Evolutionary conservation across 306 rosid species (phyloP).

Genomic region (Citrullus amarus): DNA sequence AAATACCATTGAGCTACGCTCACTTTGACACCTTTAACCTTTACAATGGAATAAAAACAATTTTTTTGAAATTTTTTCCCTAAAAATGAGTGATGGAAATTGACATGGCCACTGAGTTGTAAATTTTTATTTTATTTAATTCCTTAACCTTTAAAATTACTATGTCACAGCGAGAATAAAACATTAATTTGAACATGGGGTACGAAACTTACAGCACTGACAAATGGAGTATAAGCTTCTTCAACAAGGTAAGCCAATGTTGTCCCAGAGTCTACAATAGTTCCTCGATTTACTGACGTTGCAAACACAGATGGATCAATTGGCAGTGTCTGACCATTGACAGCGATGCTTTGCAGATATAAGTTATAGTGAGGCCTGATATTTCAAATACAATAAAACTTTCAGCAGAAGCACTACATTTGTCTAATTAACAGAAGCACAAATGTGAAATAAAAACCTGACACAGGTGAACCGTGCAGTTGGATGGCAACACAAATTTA

Average conservation of each 20-base stretch:
- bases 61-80: background rate
- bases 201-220: slow-evolving; percentile 51
- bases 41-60: background rate
- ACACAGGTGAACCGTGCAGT: background rate
- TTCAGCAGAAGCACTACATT: background rate
- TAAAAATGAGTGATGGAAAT: background rate
- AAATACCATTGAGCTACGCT: no score
- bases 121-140: no score
- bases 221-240: slow-evolving; percentile 84
- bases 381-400: slow-evolving; percentile 21
- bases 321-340: slow-evolving; percentile 62
- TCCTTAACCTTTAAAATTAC: background rate
- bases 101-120: background rate
- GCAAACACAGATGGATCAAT: slow-evolving; percentile 63
- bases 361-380: slow-evolving; percentile 92
- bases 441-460: background rate
- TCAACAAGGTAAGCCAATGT: slow-evolving; percentile 75
- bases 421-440: background rate
- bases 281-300: slow-evolving; percentile 58
- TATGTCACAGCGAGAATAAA: background rate
- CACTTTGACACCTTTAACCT: background rate
- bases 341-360: slow-evolving; percentile 73
- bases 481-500: background rate
- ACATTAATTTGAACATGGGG: background rate
- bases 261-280: slow-evolving; percentile 86